phyloP scores from a whole-genome alignment of 2,329 filamentous ascomycete genomes.

The Penicillium sclerotiorum region DNA sequence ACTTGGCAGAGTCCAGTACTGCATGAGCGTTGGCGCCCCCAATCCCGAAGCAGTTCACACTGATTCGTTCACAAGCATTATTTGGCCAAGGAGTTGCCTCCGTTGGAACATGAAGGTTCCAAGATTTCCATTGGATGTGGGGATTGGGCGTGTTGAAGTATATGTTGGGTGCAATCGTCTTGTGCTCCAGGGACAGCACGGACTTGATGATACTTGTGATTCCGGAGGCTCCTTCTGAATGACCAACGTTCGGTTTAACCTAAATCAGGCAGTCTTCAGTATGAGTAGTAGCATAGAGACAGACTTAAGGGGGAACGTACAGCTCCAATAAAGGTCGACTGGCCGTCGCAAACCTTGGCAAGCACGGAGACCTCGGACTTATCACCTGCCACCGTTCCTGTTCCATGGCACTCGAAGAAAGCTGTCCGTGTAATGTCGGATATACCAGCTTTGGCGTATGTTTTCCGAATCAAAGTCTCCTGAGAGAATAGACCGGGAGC shows the following conservation, averaged over 20 bases:
- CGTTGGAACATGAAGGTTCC: constrained; percentile 4
- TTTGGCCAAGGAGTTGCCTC: constrained; percentile 12
- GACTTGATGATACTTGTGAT: constrained; percentile 49
- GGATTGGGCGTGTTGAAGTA: constrained; percentile 37
- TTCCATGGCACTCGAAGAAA: constrained; percentile 20
- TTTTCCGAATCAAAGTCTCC: not conserved
- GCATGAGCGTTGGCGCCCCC: constrained; percentile 26
- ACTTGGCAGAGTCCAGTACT: not conserved
- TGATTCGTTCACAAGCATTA: constrained; percentile 6
- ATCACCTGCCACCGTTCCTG: constrained; percentile 18
- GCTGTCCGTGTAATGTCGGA: constrained; percentile 9
- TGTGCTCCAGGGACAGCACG: constrained; percentile 45
- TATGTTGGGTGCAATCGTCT: constrained; percentile 21
- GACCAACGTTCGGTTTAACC: constrained; percentile 48
- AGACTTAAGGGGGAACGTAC: not conserved
- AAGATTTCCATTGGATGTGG: constrained; percentile 9
- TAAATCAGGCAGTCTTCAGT: not conserved
- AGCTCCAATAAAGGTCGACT: constrained; percentile 9
- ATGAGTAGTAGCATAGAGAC: too few relatives aligned
- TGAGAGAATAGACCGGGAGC: not conserved
- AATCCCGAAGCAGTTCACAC: constrained; percentile 25
- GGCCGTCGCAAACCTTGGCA: constrained; percentile 2
- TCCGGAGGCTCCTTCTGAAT: constrained; percentile 50
- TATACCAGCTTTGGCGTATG: constrained; percentile 10
- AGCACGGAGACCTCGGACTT: constrained; percentile 5